Percentiles rank a stretch among this genome's conserved stretches.
Evolutionary conservation across 2,329 filamentous ascomycete species (phyloP).

Genomic region (Diaporthe amygdali): DNA sequence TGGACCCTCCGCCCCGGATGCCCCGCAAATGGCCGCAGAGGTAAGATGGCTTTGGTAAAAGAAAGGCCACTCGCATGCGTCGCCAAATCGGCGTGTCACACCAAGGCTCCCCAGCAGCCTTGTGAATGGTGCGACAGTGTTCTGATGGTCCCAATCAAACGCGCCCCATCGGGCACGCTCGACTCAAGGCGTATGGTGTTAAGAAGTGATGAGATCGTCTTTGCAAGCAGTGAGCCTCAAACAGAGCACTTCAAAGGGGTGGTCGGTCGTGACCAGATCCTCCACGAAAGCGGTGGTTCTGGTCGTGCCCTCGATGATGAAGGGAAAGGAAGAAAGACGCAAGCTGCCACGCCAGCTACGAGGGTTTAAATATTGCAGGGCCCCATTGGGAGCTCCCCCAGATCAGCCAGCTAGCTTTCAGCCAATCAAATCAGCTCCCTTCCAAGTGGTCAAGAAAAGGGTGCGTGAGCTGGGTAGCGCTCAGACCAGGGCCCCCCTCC

Average conservation of each 20-base stretch:
- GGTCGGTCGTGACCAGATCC: background rate
- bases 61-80: slow-evolving; percentile 9
- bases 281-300: background rate
- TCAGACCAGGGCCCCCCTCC: background rate
- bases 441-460: background rate
- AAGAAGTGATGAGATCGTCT: slow-evolving; percentile 15
- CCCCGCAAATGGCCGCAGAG: slow-evolving; percentile 17
- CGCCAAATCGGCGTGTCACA: slow-evolving; percentile 17
- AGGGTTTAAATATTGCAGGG: background rate
- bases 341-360: background rate
- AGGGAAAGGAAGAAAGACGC: background rate
- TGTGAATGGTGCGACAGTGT: background rate
- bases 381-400: background rate
- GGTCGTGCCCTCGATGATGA: background rate
- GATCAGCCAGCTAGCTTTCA: background rate
- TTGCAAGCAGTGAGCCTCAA: slow-evolving; percentile 18
- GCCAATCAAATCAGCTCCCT: background rate
- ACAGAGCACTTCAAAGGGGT: slow-evolving; percentile 15
- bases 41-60: background rate
- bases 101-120: slow-evolving; percentile 16
- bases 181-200: background rate
- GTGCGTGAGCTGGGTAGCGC: background rate
- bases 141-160: slow-evolving; percentile 8
- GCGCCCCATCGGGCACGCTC: background rate
- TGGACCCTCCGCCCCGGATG: slow-evolving; percentile 17